Evolutionary conservation across 1,284 basidiomycete species (phyloP).

Genomic region (Lentinula novae-zelandiae): DNA sequence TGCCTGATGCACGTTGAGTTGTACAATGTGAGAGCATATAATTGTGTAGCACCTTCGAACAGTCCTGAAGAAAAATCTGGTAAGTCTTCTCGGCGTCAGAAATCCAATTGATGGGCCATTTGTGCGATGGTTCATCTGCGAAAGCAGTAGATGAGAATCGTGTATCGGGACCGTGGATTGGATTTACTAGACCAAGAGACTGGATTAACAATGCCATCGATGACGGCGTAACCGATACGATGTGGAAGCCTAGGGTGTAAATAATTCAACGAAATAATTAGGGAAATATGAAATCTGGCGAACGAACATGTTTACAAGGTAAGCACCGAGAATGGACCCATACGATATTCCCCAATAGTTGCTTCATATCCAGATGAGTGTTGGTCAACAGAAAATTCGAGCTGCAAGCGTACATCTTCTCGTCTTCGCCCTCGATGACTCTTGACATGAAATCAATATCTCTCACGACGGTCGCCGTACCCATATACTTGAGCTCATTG

Average conservation of each 20-base stretch:
- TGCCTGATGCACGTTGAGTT: constrained; percentile 18
- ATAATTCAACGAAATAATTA: neutral
- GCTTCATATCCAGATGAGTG: constrained; percentile 9
- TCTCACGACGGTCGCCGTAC: constrained; percentile 37
- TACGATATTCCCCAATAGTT: constrained; percentile 24
- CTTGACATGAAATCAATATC: constrained; percentile 39
- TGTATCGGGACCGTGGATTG: neutral
- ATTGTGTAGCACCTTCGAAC: constrained; percentile 23
- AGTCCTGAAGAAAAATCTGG: constrained; percentile 29
- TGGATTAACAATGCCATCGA: constrained; percentile 23
- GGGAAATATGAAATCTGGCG: neutral
- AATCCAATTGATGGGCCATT: constrained; percentile 30
- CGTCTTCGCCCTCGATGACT: constrained; percentile 35
- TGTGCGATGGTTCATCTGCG: constrained; percentile 29
- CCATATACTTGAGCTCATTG: constrained; percentile 38
- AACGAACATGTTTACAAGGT: constrained; percentile 26
- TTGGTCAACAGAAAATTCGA: constrained; percentile 9
- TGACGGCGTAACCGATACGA: constrained; percentile 19
- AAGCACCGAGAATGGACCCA: constrained; percentile 21
- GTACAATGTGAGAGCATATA: no score
- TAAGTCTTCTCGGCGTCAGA: constrained; percentile 28
- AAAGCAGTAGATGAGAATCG: neutral
- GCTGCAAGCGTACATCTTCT: constrained; percentile 32
- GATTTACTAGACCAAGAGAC: constrained; percentile 27
- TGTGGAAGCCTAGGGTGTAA: constrained; percentile 18